Conservation (phyloP, 1,284 basidiomycete genomes). For the Trametes pubescens region DNA sequence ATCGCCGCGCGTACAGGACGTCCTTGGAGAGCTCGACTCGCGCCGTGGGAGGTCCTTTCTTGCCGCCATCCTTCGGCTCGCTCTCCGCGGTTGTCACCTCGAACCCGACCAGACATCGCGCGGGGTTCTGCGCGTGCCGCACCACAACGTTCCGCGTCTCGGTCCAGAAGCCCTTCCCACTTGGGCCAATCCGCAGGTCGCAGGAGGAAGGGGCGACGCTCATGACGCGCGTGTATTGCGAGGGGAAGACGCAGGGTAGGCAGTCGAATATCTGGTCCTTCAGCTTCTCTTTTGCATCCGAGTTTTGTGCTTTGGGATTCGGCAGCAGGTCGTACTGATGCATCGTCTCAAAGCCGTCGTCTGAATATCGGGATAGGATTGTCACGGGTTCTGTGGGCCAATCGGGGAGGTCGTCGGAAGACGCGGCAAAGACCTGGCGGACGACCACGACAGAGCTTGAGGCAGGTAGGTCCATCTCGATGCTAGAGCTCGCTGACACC, state of each 20-base stretch:
- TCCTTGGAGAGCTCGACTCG: slow-evolving; percentile 38
- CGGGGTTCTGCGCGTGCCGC: slow-evolving; percentile 41
- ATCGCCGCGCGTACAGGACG: slow-evolving; percentile 43
- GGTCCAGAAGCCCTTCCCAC: slow-evolving; percentile 48
- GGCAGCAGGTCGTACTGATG: slow-evolving; percentile 45
- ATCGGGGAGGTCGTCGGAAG: slow-evolving; percentile 30
- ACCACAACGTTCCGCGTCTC: slow-evolving; percentile 46
- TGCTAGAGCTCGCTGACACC: slow-evolving; percentile 24
- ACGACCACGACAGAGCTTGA: slow-evolving; percentile 41
- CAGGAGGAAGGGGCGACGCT: slow-evolving; percentile 44
- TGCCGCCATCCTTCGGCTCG: slow-evolving; percentile 24
- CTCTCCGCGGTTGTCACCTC: slow-evolving; percentile 32
- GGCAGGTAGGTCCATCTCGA: slow-evolving; percentile 37
- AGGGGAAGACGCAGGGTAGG: slow-evolving; percentile 41
- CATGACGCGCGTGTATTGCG: slow-evolving; percentile 34
- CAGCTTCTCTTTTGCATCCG: slow-evolving; percentile 1
- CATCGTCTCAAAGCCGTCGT: slow-evolving; percentile 40
- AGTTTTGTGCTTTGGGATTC: slow-evolving; percentile 25
- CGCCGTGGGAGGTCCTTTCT: slow-evolving; percentile 15
- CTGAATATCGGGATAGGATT: slow-evolving; percentile 39
- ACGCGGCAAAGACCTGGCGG: slow-evolving; percentile 27
- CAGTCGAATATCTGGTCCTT: slow-evolving; percentile 14
- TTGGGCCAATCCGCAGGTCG: slow-evolving; percentile 40
- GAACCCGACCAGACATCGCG: slow-evolving; percentile 47
- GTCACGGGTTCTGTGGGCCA: slow-evolving; percentile 45